A percentile compares a stretch with the other conserved stretches of the same genome.
These are phyloP conservation scores for Backusella australiensis DNA, from an alignment of 192 early-diverging fungal genomes.

Conservation along the genomic window DNA sequence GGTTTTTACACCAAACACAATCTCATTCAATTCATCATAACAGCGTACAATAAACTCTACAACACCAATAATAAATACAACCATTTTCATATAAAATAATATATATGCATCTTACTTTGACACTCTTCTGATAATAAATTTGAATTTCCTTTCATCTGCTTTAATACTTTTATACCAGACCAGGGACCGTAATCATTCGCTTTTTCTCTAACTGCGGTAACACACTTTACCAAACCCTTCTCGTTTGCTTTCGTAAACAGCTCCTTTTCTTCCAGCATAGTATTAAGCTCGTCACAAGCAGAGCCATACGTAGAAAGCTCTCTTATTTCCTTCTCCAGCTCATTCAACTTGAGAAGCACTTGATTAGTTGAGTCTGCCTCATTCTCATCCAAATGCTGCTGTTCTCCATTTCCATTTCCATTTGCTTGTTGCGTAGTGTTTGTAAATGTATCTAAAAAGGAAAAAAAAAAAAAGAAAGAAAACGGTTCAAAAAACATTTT, in stretches of 20 bases:
- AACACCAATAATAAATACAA: not conserved
- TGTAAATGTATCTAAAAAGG: not conserved
- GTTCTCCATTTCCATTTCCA: not conserved
- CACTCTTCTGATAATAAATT: not conserved
- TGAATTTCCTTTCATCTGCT: not conserved
- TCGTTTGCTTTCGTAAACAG: not conserved
- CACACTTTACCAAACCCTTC: not conserved
- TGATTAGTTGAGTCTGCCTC: not conserved
- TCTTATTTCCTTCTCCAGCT: slow-evolving; percentile 14
- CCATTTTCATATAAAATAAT: not conserved
- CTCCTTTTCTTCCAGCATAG: not conserved
- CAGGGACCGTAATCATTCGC: slow-evolving; percentile 1
- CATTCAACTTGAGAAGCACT: not conserved
- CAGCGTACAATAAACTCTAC: not conserved
- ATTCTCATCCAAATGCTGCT: not conserved
- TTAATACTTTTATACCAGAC: not conserved
- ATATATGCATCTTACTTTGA: not conserved
- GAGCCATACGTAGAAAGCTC: slow-evolving; percentile 2
- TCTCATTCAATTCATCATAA: not conserved
- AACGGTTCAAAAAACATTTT: not conserved
- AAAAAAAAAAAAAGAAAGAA: not conserved
- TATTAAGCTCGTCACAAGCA: slow-evolving; percentile 15
- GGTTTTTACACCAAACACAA: not conserved
- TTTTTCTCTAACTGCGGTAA: not conserved
- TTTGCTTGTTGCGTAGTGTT: not conserved